Evolutionary conservation across 352 stramenopile genomes (phyloP).

Genomic region (Pythium dissimile): DNA sequence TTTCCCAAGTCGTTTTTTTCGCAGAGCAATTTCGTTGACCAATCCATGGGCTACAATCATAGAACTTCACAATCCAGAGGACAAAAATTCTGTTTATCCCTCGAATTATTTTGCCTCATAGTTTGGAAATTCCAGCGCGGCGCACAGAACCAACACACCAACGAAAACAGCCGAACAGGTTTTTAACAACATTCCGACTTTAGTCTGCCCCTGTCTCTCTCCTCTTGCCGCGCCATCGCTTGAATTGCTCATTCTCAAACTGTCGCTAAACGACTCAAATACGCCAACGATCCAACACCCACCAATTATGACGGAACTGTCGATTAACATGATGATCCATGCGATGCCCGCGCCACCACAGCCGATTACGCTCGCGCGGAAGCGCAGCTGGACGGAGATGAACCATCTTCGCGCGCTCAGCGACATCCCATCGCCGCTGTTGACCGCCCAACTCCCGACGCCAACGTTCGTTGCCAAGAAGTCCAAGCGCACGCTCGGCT

Average conservation of each 20-base stretch:
- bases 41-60: not conserved
- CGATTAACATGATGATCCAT: not conserved
- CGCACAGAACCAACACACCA: constrained; percentile 6
- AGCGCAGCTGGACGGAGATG: constrained; percentile 15
- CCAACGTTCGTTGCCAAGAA: constrained; percentile 1
- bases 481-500: constrained; percentile 11
- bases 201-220: not conserved
- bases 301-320: not conserved
- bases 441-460: not conserved
- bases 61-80: not conserved
- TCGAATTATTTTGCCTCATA: not conserved
- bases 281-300: not conserved
- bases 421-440: not conserved
- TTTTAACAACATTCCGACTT: not conserved
- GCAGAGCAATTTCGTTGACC: not conserved
- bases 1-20: constrained; percentile 3
- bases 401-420: constrained; percentile 8
- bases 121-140: not conserved
- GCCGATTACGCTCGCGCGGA: constrained; percentile 5
- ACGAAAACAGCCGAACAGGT: not conserved
- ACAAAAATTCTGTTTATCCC: not conserved
- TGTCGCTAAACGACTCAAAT: not conserved
- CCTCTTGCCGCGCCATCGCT: not conserved
- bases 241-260: not conserved
- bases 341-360: not conserved